These are phyloP conservation scores for Falciphora oryzae DNA, from an alignment of 2,329 filamentous ascomycete species.

Conservation along the genomic window DNA sequence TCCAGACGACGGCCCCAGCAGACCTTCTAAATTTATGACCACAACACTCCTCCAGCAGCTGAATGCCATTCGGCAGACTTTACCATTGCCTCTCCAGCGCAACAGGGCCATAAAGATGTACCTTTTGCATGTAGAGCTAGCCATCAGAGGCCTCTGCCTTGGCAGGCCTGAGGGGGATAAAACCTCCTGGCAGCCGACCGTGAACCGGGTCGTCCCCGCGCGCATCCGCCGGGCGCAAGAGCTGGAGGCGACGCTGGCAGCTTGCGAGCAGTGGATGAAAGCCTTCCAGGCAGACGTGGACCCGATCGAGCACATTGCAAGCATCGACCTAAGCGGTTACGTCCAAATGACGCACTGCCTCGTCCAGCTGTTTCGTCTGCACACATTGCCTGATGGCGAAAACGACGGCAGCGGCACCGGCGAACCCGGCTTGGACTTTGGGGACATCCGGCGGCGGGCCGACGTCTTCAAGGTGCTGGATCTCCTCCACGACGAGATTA, in stretches of 20 bases:
- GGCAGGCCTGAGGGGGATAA: slow-evolving; percentile 9
- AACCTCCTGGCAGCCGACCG: neutral
- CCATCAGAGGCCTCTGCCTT: slow-evolving; percentile 16
- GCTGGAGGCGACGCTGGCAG: slow-evolving; percentile 16
- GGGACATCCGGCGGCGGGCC: slow-evolving; percentile 17
- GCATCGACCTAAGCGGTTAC: slow-evolving; percentile 16
- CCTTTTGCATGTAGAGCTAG: slow-evolving; percentile 17
- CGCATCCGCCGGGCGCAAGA: slow-evolving; percentile 18
- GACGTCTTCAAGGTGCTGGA: slow-evolving; percentile 20
- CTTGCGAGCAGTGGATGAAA: slow-evolving; percentile 17
- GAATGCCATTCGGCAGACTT: slow-evolving; percentile 14
- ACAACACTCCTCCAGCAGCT: slow-evolving; percentile 18
- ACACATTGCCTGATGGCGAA: slow-evolving; percentile 11
- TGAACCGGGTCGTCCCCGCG: neutral
- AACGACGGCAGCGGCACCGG: neutral
- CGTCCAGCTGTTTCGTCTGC: slow-evolving; percentile 21
- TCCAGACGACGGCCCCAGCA: slow-evolving; percentile 1
- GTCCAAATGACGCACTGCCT: slow-evolving; percentile 21
- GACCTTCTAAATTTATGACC: slow-evolving; percentile 13
- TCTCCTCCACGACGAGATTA: slow-evolving; percentile 12
- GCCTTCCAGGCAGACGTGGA: slow-evolving; percentile 15
- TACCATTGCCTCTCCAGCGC: slow-evolving; percentile 14
- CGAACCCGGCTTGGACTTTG: slow-evolving; percentile 20
- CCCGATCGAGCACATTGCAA: slow-evolving; percentile 12
- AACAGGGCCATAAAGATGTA: slow-evolving; percentile 18